These are phyloP conservation scores for Thielaviopsis cerberus DNA, from an alignment of 2,329 filamentous ascomycete genomes.

Conservation along the genomic window DNA sequence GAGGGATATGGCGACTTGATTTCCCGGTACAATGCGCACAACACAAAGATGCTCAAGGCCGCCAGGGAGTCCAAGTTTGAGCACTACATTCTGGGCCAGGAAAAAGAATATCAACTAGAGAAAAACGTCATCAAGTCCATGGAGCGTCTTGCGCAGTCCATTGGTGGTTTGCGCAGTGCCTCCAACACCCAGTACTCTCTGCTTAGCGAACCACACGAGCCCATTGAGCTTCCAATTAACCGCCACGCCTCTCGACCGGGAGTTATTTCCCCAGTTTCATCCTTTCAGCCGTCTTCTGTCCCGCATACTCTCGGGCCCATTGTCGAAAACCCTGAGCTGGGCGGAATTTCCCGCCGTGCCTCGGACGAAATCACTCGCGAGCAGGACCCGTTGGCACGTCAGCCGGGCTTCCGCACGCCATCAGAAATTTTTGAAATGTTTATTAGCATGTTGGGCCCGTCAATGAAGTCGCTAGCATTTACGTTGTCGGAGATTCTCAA, in stretches of 20 bases:
- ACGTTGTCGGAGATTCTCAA: slow-evolving; percentile 77
- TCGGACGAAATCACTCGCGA: slow-evolving; percentile 6
- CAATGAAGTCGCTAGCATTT: slow-evolving; percentile 88
- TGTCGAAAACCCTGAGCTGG: slow-evolving; percentile 1
- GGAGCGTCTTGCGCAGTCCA: slow-evolving; percentile 68
- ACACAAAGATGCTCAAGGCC: slow-evolving; percentile 50
- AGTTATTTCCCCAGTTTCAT: slow-evolving; percentile 6
- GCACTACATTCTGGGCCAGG: slow-evolving; percentile 64
- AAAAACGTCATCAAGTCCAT: slow-evolving; percentile 66
- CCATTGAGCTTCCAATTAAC: neutral
- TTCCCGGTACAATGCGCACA: slow-evolving; percentile 9
- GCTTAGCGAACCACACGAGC: slow-evolving; percentile 36
- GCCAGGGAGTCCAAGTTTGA: slow-evolving; percentile 77
- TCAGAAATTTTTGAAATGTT: slow-evolving; percentile 84
- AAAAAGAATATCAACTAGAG: slow-evolving; percentile 62
- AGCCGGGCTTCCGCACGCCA: slow-evolving; percentile 35
- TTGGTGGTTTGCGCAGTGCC: slow-evolving; percentile 78
- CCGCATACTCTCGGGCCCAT: slow-evolving; percentile 17
- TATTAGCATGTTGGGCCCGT: slow-evolving; percentile 72
- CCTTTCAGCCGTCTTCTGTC: slow-evolving; percentile 11
- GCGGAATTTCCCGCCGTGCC: slow-evolving; percentile 1
- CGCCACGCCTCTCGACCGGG: slow-evolving; percentile 1
- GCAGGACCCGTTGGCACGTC: slow-evolving; percentile 3
- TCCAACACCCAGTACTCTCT: slow-evolving; percentile 77
- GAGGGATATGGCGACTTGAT: slow-evolving; percentile 31